A percentile compares a stretch with the other conserved stretches of the same genome.
These are phyloP conservation scores for Andrographis paniculata DNA, from an alignment of 305 asterid genomes.

Conservation along the genomic window DNA sequence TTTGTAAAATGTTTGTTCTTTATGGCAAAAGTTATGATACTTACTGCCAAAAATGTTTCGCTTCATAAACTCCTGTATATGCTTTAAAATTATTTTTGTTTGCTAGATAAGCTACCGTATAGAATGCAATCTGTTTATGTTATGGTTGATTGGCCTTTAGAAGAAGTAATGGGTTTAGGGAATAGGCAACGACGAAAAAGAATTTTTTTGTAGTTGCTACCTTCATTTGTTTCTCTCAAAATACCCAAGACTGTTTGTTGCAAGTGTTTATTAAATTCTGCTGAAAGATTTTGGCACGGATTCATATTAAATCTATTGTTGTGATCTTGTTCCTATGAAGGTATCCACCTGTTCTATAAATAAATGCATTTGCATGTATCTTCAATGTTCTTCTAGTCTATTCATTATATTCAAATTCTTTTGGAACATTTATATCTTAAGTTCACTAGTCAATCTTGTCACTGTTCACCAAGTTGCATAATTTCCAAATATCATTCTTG, in stretches of 20 bases:
- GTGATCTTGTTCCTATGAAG: neutral
- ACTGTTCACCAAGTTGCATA: no score
- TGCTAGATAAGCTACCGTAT: constrained; percentile 1
- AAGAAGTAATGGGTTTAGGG: neutral
- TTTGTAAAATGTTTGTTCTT: neutral
- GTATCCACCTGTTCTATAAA: neutral
- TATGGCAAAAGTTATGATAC: no score
- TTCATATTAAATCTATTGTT: no score
- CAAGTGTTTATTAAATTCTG: no score
- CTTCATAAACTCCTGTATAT: constrained; percentile 3
- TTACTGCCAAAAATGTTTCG: constrained; percentile 1
- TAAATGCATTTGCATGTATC: neutral
- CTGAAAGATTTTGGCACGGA: neutral
- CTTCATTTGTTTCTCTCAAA: no score
- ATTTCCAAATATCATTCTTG: no score
- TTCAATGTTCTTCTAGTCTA: neutral
- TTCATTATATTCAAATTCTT: neutral
- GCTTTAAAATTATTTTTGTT: constrained; percentile 2
- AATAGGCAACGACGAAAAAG: neutral
- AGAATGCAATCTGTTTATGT: neutral
- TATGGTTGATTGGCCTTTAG: neutral
- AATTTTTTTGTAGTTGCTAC: no score
- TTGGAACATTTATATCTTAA: no score
- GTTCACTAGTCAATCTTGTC: no score
- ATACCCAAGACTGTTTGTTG: no score